Evolutionary conservation across 2,329 filamentous ascomycete species (phyloP).

Genomic region (Nothophoma quercina): DNA sequence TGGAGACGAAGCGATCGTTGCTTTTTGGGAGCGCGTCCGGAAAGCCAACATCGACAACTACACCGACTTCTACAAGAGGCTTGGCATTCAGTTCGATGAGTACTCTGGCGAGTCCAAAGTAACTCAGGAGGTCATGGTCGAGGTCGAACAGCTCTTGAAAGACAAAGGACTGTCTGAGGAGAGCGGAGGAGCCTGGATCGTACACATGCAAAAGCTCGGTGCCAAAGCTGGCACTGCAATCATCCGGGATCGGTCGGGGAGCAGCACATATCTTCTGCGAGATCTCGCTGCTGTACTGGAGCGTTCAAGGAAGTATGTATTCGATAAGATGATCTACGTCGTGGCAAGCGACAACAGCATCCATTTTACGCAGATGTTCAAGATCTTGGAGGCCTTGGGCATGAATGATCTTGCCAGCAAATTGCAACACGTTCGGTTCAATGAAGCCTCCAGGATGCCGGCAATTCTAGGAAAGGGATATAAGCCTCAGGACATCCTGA

Average conservation of each 20-base stretch:
- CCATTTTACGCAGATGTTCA: slow-evolving; percentile 77
- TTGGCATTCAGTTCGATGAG: slow-evolving; percentile 76
- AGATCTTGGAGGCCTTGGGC: slow-evolving; percentile 76
- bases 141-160: slow-evolving; percentile 67
- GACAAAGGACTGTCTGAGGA: slow-evolving; percentile 72
- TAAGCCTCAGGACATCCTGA: slow-evolving; percentile 72
- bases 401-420: slow-evolving; percentile 71
- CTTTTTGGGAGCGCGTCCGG: slow-evolving; percentile 71
- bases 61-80: slow-evolving; percentile 71
- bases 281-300: slow-evolving; percentile 78
- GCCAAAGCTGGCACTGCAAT: slow-evolving; percentile 76
- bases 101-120: slow-evolving; percentile 80
- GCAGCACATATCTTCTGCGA: slow-evolving; percentile 78
- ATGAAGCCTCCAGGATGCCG: slow-evolving; percentile 63
- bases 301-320: slow-evolving; percentile 67
- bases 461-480: slow-evolving; percentile 67
- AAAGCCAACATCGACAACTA: slow-evolving; percentile 73
- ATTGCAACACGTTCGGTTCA: slow-evolving; percentile 79
- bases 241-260: slow-evolving; percentile 76
- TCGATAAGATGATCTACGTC: slow-evolving; percentile 83
- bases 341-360: slow-evolving; percentile 76
- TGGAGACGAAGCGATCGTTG: slow-evolving; percentile 66
- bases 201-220: slow-evolving; percentile 75
- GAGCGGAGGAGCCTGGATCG: slow-evolving; percentile 74
- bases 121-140: slow-evolving; percentile 70